Conservation (phyloP, 164 flowering plant species). For the Magnolia changhungtana region DNA sequence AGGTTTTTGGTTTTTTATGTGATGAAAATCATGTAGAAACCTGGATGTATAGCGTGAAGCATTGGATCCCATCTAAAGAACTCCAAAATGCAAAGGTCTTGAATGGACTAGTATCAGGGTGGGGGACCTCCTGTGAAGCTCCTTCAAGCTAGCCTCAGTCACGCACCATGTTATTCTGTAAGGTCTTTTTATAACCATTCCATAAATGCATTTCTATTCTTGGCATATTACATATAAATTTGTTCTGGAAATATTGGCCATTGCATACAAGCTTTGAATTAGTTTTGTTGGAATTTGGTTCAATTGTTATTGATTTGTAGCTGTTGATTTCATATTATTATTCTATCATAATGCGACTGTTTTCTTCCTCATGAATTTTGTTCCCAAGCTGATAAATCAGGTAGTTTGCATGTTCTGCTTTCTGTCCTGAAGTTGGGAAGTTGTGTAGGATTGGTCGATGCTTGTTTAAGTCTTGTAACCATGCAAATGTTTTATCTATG, state of each 20-base stretch:
- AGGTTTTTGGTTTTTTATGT: constrained; percentile 17
- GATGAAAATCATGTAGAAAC: constrained; percentile 6
- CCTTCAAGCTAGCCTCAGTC: constrained; percentile 85
- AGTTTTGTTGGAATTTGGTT: background rate
- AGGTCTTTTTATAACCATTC: constrained; percentile 40
- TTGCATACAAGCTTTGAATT: background rate
- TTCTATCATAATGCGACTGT: no score
- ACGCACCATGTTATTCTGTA: constrained; percentile 37
- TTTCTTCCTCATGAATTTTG: no score
- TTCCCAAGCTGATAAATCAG: no score
- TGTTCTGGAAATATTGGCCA: background rate
- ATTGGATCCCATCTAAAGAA: constrained; percentile 87
- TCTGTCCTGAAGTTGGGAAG: no score
- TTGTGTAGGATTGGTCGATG: no score
- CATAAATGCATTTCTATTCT: no score
- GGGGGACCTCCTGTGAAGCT: constrained; percentile 99
- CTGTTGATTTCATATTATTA: no score
- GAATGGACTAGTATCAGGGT: constrained; percentile 96
- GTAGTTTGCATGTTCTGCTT: no score
- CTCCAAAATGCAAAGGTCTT: constrained; percentile 88
- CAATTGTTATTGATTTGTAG: no score
- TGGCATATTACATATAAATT: no score
- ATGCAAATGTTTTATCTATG: no score
- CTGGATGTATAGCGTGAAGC: constrained; percentile 60
- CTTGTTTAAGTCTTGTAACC: no score